Percentiles rank a stretch among this genome's conserved stretches.
Conservation (phyloP, 148 eudicot species). For the Oxyria digyna region DNA sequence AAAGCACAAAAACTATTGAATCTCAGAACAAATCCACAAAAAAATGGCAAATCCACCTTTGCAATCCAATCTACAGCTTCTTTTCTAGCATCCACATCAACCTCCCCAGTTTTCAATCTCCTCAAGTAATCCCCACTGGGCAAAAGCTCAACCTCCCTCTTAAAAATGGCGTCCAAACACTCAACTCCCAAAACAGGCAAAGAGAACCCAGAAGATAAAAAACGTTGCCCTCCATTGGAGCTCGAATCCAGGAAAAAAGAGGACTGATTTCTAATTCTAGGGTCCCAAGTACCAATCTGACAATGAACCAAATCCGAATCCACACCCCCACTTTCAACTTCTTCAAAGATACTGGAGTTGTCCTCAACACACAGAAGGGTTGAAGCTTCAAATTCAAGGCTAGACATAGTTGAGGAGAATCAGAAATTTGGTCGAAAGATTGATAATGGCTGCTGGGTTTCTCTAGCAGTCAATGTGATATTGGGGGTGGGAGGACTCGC, state of each 20-base stretch:
- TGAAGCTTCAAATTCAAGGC: slow-evolving; percentile 42
- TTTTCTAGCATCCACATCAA: slow-evolving; percentile 48
- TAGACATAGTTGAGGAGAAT: slow-evolving; percentile 15
- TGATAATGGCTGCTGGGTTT: slow-evolving; percentile 11
- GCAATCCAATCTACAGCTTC: slow-evolving; percentile 64
- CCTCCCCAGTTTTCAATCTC: slow-evolving; percentile 44
- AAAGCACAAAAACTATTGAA: not conserved
- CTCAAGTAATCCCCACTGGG: slow-evolving; percentile 38
- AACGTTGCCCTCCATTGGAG: slow-evolving; percentile 17
- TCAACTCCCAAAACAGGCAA: slow-evolving; percentile 40
- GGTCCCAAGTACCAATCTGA: slow-evolving; percentile 22
- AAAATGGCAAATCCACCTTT: slow-evolving; percentile 37
- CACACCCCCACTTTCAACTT: slow-evolving; percentile 24
- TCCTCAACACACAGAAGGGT: slow-evolving; percentile 64
- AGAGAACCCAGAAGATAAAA: slow-evolving; percentile 11
- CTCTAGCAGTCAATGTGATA: not conserved
- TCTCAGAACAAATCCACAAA: not conserved
- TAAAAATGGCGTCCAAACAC: slow-evolving; percentile 31
- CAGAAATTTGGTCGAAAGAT: slow-evolving; percentile 8
- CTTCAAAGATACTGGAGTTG: slow-evolving; percentile 29
- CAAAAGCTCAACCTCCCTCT: slow-evolving; percentile 36
- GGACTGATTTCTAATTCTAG: slow-evolving; percentile 8
- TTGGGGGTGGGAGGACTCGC: not conserved
- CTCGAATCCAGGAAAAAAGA: slow-evolving; percentile 9
- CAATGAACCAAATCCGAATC: slow-evolving; percentile 15